Conservation (phyloP, 306 rosid species). For the Dryas octopetala region DNA sequence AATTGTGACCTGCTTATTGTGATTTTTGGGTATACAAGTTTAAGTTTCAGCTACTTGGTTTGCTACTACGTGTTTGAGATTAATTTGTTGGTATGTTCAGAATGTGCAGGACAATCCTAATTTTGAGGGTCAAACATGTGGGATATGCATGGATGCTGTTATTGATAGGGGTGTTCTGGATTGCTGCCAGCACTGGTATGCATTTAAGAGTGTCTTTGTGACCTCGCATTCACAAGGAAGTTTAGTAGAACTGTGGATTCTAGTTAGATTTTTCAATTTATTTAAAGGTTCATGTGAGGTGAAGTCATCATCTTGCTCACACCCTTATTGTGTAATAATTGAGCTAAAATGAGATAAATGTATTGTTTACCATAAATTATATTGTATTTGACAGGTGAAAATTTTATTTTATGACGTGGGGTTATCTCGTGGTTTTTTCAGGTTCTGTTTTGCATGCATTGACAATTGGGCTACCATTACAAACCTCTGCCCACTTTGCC, state of each 20-base stretch:
- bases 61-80: not conserved
- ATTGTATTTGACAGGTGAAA: not conserved
- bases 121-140: constrained; percentile 74
- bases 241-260: not conserved
- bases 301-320: not conserved
- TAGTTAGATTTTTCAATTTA: not conserved
- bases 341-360: not conserved
- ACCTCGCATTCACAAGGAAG: not conserved
- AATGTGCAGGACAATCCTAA: constrained; percentile 53
- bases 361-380: not conserved
- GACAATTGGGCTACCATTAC: constrained; percentile 99
- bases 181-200: constrained; percentile 97
- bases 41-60: constrained; percentile 15
- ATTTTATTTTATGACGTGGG: not conserved
- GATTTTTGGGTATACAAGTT: not conserved
- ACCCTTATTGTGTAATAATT: not conserved
- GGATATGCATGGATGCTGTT: constrained; percentile 90
- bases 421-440: constrained; percentile 36
- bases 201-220: not conserved
- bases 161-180: constrained; percentile 92
- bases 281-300: not conserved
- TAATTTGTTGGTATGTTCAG: constrained; percentile 3
- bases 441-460: constrained; percentile 96
- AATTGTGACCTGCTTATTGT: not conserved
- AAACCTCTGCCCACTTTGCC: constrained; percentile 98